Evolutionary conservation across 2,329 filamentous ascomycete species (phyloP), one percentile per base, ranked within the genome.

Genomic region (Emergomyces africanus): DNA sequence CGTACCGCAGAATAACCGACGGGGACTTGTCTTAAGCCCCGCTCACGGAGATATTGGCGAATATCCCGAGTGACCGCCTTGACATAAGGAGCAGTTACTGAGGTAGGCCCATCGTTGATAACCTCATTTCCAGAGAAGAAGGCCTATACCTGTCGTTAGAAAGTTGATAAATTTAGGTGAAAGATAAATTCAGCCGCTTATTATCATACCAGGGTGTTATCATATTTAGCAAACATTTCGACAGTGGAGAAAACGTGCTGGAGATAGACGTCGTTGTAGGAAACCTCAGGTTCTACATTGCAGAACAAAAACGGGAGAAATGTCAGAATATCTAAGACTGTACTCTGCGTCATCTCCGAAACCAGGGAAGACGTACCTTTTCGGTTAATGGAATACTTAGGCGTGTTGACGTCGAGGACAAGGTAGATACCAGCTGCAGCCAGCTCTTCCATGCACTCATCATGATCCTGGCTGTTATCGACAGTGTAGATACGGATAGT

Each of bases 401-500:
- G 89, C n/a, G 82, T 92, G 83, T 95, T 95, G 79, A 94, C 88
- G 68, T 96, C 90, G 57, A 95, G 80, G 42, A 95, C 89, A 57
- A 95, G 83, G 79, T 96, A 96, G 79, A 96, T 96, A 67, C 89
- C 89, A 63, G 89, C 90, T 68, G 88, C 87, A 57, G 84, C 85
- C 62, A 96, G 81, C 51, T 82, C 79, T 61, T 80, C 78, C 91
- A 96, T 96, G 79, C 91, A 96, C 63, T 84, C 81, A 67, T 91
- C 85, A 76, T 96, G 91, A 73, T 86, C 76, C 66, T 79, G 77
- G 56, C 85, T 85, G 81, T 96, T 96, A 79, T 96, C 91, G 65
- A 95, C 85, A 18, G 87, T 90, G 81, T 96, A 96, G 62, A 96
- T 88, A 74, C 91, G 90, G 70, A 96, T 80, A 30, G 90, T 90